Evolutionary conservation across 257 asterid species (phyloP).

Genomic region (Nicotiana tabacum): DNA sequence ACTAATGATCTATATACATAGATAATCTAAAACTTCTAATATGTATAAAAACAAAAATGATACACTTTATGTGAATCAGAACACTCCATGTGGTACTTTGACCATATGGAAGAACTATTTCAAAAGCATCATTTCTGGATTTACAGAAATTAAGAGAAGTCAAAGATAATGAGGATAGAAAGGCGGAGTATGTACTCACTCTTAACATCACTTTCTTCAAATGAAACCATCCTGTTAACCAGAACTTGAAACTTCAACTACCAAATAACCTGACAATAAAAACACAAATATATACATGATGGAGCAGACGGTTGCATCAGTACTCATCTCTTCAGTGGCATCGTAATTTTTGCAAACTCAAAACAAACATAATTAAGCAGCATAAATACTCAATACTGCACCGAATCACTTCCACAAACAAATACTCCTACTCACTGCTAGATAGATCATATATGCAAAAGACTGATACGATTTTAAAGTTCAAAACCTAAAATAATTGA

Average conservation of each 20-base stretch:
- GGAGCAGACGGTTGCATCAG: neutral
- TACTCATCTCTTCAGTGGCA: neutral
- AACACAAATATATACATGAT: neutral
- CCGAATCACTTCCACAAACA: neutral
- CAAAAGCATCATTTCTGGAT: neutral
- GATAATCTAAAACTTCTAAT: neutral
- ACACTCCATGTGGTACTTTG: neutral
- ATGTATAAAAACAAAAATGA: neutral
- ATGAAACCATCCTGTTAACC: conserved; percentile 26
- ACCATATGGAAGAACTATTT: neutral
- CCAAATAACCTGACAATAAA: neutral
- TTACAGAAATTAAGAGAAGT: neutral
- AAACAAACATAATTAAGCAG: neutral
- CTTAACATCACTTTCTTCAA: conserved; percentile 33
- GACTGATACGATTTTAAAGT: neutral
- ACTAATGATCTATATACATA: neutral
- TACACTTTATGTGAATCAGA: neutral
- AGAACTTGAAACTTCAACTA: conserved; percentile 7
- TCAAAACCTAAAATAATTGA: neutral
- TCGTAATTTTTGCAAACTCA: neutral
- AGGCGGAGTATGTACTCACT: conserved; percentile 20
- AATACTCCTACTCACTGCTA: neutral
- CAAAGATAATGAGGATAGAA: neutral
- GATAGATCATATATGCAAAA: neutral
- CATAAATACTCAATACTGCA: neutral